Percentiles rank a stretch among this genome's conserved stretches.
phyloP scores from a whole-genome alignment of 208 protist species.

The Trichomonas gallinae region DNA sequence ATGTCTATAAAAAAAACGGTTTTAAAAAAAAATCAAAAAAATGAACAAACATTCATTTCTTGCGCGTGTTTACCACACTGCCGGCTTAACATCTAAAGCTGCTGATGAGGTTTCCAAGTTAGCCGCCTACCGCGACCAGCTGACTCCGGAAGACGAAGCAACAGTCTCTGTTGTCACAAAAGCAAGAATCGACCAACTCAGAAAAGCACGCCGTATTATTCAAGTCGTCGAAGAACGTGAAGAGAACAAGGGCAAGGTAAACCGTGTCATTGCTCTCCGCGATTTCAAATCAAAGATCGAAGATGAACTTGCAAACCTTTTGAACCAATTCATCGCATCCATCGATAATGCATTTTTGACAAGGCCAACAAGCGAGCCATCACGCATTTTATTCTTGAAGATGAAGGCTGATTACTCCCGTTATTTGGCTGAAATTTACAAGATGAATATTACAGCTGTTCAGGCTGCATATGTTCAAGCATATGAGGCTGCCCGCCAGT shows the following conservation, averaged over 20 bases:
- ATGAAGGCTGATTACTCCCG: conserved; percentile 8
- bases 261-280: background rate
- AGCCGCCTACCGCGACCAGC: background rate
- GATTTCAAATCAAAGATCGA: conserved; percentile 11
- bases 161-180: conserved; percentile 15
- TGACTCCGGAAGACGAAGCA: conserved; percentile 12
- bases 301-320: background rate
- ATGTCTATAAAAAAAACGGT: background rate
- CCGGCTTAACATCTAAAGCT: background rate
- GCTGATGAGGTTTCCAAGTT: background rate
- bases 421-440: background rate
- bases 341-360: background rate
- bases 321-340: background rate
- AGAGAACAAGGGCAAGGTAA: conserved; percentile 17
- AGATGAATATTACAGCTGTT: background rate
- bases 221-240: background rate
- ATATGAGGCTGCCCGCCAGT: background rate
- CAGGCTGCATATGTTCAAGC: background rate
- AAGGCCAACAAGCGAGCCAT: conserved; percentile 8
- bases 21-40: background rate
- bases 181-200: background rate
- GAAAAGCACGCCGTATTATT: background rate
- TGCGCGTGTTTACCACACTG: background rate
- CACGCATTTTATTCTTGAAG: conserved; percentile 4
- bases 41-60: conserved; percentile 13